These are phyloP conservation scores for Mortierella claussenii DNA, from an alignment of 192 early-diverging fungal species.

Conservation along the genomic window DNA sequence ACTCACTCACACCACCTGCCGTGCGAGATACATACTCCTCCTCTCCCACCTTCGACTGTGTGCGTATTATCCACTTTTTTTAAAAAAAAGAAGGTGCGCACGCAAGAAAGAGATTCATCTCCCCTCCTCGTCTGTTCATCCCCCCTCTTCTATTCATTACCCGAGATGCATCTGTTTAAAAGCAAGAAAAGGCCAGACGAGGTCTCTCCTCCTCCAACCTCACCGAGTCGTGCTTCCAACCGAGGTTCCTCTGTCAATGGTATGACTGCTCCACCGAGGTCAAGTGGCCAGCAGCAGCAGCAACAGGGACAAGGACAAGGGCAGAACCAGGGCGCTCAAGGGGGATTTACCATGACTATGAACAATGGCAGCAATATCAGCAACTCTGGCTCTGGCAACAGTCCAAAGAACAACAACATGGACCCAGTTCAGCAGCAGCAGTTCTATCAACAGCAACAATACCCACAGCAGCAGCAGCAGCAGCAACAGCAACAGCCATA, in stretches of 20 bases:
- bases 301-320: constrained; percentile 11
- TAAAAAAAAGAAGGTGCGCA: not conserved
- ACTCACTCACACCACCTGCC: not conserved
- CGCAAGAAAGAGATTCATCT: not conserved
- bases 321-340: constrained; percentile 19
- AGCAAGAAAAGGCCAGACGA: constrained; percentile 28
- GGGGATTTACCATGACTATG: constrained; percentile 18
- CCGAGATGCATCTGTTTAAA: constrained; percentile 33
- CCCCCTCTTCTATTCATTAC: not conserved
- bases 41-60: not conserved
- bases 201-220: constrained; percentile 9
- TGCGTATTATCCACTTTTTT: not conserved
- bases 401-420: constrained; percentile 26
- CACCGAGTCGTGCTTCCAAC: constrained; percentile 11
- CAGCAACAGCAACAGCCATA: constrained; percentile 20
- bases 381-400: constrained; percentile 9
- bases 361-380: constrained; percentile 27
- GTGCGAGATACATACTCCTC: too few relatives aligned
- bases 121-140: not conserved
- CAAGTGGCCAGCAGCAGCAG: constrained; percentile 11
- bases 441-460: constrained; percentile 12
- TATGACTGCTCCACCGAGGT: constrained; percentile 8
- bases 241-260: constrained; percentile 28
- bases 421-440: constrained; percentile 23
- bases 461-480: constrained; percentile 17